phyloP scores from a whole-genome alignment of 2,329 filamentous ascomycete genomes.

The Colletotrichum acutatum region DNA sequence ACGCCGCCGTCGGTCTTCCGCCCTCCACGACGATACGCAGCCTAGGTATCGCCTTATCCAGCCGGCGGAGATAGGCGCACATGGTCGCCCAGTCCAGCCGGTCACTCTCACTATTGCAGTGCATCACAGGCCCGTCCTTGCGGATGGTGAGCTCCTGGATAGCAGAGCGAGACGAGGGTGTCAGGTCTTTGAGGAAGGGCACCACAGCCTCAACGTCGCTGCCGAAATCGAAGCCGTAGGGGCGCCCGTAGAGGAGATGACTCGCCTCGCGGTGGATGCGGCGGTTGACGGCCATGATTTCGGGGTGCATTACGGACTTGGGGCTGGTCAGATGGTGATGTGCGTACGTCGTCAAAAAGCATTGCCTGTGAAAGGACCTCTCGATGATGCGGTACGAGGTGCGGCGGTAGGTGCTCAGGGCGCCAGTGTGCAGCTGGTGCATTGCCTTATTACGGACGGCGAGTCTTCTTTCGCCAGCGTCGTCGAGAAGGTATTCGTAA shows the following conservation, averaged over 20 bases:
- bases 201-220: conserved; percentile 68
- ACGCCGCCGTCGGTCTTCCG: conserved; percentile 62
- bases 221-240: conserved; percentile 69
- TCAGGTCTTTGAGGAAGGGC: conserved; percentile 69
- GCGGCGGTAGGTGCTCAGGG: conserved; percentile 38
- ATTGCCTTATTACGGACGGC: conserved; percentile 52
- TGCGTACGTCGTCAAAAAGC: conserved; percentile 64
- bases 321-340: conserved; percentile 49
- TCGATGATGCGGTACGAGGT: conserved; percentile 55
- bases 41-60: conserved; percentile 54
- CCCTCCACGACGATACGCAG: conserved; percentile 65
- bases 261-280: conserved; percentile 66
- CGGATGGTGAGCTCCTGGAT: conserved; percentile 63
- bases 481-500: conserved; percentile 56
- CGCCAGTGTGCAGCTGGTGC: conserved; percentile 28
- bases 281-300: conserved; percentile 58
- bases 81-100: conserved; percentile 59
- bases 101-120: conserved; percentile 59
- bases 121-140: conserved; percentile 62
- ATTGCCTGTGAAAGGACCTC: conserved; percentile 51
- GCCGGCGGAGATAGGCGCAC: conserved; percentile 52
- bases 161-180: conserved; percentile 56
- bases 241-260: conserved; percentile 63
- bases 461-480: conserved; percentile 50
- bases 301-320: conserved; percentile 52